Evolutionary conservation across 2,329 filamentous ascomycete species (phyloP).

Genomic region (Clarireedia homoeocarpa): DNA sequence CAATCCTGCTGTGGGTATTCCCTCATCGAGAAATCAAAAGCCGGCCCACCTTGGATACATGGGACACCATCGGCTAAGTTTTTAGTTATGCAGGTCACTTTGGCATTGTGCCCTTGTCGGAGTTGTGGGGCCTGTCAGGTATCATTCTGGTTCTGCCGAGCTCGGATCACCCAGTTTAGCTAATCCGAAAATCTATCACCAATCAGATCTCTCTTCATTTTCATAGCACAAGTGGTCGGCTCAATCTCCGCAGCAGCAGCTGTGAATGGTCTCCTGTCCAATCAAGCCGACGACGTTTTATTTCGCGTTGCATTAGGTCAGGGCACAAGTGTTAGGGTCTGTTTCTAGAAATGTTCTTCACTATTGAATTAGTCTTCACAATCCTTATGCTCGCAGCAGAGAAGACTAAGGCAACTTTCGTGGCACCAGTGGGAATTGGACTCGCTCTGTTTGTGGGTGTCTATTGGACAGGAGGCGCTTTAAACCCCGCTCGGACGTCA

Average conservation of each 20-base stretch:
- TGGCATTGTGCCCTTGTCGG: no score
- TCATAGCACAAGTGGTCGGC: constrained; percentile 18
- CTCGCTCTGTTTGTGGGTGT: constrained; percentile 40
- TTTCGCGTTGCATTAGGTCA: neutral
- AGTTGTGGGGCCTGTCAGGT: no score
- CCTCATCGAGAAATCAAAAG: constrained; percentile 18
- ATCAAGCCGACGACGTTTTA: neutral
- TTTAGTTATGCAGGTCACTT: no score
- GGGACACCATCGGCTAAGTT: constrained; percentile 18
- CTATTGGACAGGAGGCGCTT: constrained; percentile 39
- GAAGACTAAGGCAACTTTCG: constrained; percentile 33
- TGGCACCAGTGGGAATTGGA: constrained; percentile 41
- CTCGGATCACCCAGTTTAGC: no score
- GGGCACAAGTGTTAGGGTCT: constrained; percentile 30
- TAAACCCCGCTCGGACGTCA: constrained; percentile 39
- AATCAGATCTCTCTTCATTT: constrained; percentile 24
- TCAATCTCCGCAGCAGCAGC: neutral
- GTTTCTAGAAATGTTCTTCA: constrained; percentile 40
- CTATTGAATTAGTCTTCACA: constrained; percentile 38
- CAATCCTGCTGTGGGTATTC: constrained; percentile 29
- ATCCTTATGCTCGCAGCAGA: constrained; percentile 37
- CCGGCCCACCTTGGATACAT: constrained; percentile 24
- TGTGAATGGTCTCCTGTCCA: neutral
- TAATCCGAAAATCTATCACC: neutral
- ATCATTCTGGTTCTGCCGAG: no score